Base-by-base conservation (phyloP, 345 rosid genomes). In the Euclidium syriacum region DNA sequence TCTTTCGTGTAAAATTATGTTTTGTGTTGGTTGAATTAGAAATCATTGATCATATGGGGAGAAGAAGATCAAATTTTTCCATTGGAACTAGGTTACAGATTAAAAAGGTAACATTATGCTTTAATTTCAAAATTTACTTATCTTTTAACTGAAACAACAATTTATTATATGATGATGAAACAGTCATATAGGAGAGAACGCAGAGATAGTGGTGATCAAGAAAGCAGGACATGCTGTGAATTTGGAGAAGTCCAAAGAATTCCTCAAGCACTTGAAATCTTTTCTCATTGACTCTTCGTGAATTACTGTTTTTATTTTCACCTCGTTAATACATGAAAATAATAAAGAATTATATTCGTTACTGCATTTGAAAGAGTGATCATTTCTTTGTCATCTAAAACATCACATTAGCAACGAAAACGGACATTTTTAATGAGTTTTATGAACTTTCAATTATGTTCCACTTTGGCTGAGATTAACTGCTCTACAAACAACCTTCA, bases 191-290 rank as follows among this genome's bases (percentile, higher is more conserved):
- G 91, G 87, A 20, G 86, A 80, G 5, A 81, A 22, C 42, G 91
- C 87, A 10, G 69, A 80, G 72, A 62, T 87, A 40, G 83, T 62
- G 65, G 82, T 85, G 73, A 80, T 87, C 11, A 83, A 81, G 78
- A 81, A 75, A 4, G 83, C 85, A 48, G 89, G 84, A 27, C 86
- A 81, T 72, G 86, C 84, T 10, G 85, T 79, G 1, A 84, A 79
- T 62, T 32, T 84, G 42, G 89, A 81, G 30, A 77, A 81, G 68
- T 44, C 84, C 1, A 81, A 70, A 48, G 79, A 81, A 15, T 83
- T 81, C 6, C 56, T 46, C 32, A 77, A 77, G 26, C 79, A 81
- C 32, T 69, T 79, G 7, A 78, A 67, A 53, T 74, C 77, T 6
- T 80, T 78, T 49, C 81, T 77, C 8, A 11, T 53, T 42, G 52